Conservation (phyloP, 495 filamentous ascomycete genomes). For the Tuber melanosporum region DNA sequence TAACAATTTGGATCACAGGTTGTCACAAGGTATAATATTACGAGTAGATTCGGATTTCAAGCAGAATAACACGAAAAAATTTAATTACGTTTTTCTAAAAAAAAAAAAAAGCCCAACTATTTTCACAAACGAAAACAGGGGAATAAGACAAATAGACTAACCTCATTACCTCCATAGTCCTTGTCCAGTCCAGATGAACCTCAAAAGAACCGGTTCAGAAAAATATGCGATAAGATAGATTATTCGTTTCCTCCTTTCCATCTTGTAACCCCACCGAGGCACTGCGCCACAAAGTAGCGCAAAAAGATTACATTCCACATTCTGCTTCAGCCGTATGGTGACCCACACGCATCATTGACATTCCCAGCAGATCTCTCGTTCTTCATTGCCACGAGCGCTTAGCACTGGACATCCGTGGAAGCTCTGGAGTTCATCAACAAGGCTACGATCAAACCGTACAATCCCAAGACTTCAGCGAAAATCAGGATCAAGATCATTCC, state of each 20-base stretch:
- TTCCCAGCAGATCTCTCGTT: not conserved
- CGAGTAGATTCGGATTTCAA: not conserved
- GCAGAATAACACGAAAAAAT: not conserved
- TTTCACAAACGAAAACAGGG: not conserved
- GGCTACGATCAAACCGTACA: slow-evolving; percentile 96
- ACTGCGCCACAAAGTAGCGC: not conserved
- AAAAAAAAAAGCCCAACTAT: not conserved
- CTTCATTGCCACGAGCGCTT: slow-evolving; percentile 6
- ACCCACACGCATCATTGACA: not conserved
- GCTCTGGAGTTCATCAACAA: slow-evolving; percentile 96
- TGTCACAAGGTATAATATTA: not conserved
- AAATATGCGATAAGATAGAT: not conserved
- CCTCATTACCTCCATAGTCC: not conserved
- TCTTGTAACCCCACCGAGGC: not conserved
- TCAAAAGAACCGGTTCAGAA: not conserved
- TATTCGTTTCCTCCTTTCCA: not conserved
- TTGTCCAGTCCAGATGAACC: not conserved
- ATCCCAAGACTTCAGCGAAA: slow-evolving; percentile 99
- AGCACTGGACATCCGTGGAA: slow-evolving; percentile 48
- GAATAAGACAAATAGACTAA: slow-evolving; percentile 3
- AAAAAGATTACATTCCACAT: not conserved
- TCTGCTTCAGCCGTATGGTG: not conserved
- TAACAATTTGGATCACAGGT: not conserved
- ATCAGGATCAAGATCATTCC: slow-evolving; percentile 99
- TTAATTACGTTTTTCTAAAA: not conserved